Percentiles rank a stretch among this genome's conserved stretches.
phyloP scores from a whole-genome alignment of 1,284 basidiomycete species.

The Waitea zeae region DNA sequence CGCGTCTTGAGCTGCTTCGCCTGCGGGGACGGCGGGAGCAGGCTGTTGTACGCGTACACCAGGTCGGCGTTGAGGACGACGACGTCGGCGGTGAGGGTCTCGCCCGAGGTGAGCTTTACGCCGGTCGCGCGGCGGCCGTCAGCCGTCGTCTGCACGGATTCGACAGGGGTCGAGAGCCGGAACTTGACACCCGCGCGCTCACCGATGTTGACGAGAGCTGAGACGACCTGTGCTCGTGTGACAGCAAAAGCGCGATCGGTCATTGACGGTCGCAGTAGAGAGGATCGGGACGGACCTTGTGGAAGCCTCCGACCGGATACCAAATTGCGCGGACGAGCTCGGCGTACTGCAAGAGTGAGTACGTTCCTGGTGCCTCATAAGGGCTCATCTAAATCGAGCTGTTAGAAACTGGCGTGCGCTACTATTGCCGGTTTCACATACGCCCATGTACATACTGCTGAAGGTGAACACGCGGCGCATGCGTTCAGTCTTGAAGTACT shows the following conservation, averaged over 20 bases:
- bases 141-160: constrained; percentile 6
- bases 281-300: constrained; percentile 9
- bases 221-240: constrained; percentile 21
- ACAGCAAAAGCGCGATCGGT: constrained; percentile 9
- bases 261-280: not conserved
- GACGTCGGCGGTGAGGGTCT: constrained; percentile 20
- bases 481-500: constrained; percentile 27
- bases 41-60: constrained; percentile 26
- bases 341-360: constrained; percentile 30
- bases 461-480: constrained; percentile 25
- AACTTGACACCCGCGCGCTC: constrained; percentile 18
- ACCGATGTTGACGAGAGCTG: constrained; percentile 12
- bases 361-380: constrained; percentile 30
- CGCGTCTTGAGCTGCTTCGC: constrained; percentile 5
- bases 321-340: constrained; percentile 30
- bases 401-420: not conserved
- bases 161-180: constrained; percentile 14
- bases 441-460: constrained; percentile 7
- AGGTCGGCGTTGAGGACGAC: constrained; percentile 32
- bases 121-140: constrained; percentile 17
- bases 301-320: constrained; percentile 31
- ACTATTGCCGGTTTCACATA: not conserved
- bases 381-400: constrained; percentile 18
- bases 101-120: constrained; percentile 19
- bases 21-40: constrained; percentile 16